phyloP scores from a whole-genome alignment of 768 basidiomycete genomes.

The Calocybe indica region DNA sequence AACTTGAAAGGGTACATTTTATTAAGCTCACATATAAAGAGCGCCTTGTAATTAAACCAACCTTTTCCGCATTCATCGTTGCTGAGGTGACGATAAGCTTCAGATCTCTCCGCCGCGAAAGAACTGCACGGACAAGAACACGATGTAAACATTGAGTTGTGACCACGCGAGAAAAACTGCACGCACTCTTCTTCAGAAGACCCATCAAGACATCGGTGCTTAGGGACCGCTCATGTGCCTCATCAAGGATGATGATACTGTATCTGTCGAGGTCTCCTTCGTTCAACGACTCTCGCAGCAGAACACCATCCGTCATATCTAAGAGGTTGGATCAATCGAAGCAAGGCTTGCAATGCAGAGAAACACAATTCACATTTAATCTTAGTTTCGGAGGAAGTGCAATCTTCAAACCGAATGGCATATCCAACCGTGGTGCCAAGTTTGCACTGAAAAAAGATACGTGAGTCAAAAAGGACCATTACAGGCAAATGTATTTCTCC shows the following conservation, averaged over 20 bases:
- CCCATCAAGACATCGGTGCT: conserved; percentile 99
- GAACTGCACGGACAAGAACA: conserved; percentile 35
- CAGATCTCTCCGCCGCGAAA: conserved; percentile 86
- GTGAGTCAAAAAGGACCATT: neutral
- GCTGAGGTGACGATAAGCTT: conserved; percentile 98
- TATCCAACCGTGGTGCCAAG: conserved; percentile 91
- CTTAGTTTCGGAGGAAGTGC: conserved; percentile 88
- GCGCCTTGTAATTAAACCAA: conserved; percentile 19
- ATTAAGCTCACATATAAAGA: neutral
- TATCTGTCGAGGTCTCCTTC: conserved; percentile 98
- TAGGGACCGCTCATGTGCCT: conserved; percentile 95
- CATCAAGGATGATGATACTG: conserved; percentile 96
- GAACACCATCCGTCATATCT: conserved; percentile 99
- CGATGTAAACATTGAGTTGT: conserved; percentile 4
- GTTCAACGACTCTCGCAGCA: conserved; percentile 96
- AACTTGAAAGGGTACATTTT: conserved; percentile 49
- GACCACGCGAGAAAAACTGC: neutral
- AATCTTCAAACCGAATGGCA: conserved; percentile 98
- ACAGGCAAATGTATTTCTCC: conserved; percentile 11
- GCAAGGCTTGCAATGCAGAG: neutral
- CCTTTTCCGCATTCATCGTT: conserved; percentile 99
- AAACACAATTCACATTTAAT: conserved; percentile 76
- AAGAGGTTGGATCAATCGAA: conserved; percentile 1
- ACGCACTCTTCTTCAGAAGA: conserved; percentile 83
- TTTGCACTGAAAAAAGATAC: conserved; percentile 52